Evolutionary conservation across 2,329 filamentous ascomycete genomes (phyloP), one percentile per base, ranked within the genome.

Genomic region (Sporothrix dimorphospora): DNA sequence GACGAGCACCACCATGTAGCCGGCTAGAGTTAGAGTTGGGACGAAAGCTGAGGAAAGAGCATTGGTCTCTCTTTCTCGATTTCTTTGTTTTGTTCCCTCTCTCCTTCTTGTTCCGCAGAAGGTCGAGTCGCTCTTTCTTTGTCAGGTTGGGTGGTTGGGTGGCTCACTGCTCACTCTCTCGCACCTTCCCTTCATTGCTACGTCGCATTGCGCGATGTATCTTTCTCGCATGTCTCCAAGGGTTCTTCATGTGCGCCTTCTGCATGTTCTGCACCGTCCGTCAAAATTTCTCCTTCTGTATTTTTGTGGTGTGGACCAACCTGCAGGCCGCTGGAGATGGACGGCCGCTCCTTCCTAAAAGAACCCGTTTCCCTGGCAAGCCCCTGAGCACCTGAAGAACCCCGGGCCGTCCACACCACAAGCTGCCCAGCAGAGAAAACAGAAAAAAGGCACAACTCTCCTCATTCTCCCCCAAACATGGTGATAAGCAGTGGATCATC

Each of bases 261-360:
- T 42, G 40, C 12, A 14, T 42, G 3, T 3, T 42, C 40, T 42
- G 40, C 40, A 45, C 11, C n/a, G 27, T 69, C n/a, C 45, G 7
- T 21, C 11, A 1, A 8, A 19, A 42, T 16, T 55, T 53, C 16
- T 47, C 16, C 24, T 27, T 51, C 11, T 30, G 42, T 21, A 14
- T 9, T 40, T 45, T 45, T 66, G 55, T 69, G 2, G n/a, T 42
- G 49, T 47, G 65, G 65, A 34, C 27, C 30, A 12, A 6, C 47
- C 63, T 67, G 63, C 45, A 51, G 61, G 61, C 14, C 38, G 24
- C 14, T 40, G 57, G 19, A 42, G 40, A 30, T 42, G 8, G 19
- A 42, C 63, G 63, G 65, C 47, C 38, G 40, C 68, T 59, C 68
- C 68, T 70, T 61, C 55, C 40, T 51, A 70, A 70, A 40, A 49